phyloP scores from a whole-genome alignment of 441 rosid genomes.

The Syzygium malaccense region DNA sequence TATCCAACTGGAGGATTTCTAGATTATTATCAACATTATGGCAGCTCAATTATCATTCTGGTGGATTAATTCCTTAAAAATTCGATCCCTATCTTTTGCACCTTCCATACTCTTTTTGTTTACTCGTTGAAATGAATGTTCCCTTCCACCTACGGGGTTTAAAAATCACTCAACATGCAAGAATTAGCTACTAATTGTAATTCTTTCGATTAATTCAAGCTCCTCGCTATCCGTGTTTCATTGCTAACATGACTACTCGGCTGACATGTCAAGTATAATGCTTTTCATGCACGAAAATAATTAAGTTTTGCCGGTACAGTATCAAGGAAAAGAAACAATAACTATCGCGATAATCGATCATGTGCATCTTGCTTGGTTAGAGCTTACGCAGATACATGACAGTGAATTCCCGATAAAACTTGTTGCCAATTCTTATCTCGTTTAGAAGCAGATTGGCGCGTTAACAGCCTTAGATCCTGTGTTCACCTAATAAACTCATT shows the following conservation, averaged over 20 bases:
- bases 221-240: not conserved
- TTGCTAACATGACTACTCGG: not conserved
- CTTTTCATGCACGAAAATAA: not conserved
- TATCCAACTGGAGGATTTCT: not conserved
- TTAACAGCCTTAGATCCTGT: not conserved
- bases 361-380: not conserved
- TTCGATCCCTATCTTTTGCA: no score
- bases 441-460: not conserved
- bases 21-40: not conserved
- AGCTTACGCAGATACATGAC: not conserved
- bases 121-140: no score
- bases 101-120: no score
- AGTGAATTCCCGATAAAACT: not conserved
- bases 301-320: not conserved
- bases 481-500: not conserved
- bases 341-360: not conserved
- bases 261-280: not conserved
- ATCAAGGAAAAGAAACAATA: not conserved
- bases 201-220: not conserved
- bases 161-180: not conserved
- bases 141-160: no score
- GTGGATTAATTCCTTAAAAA: not conserved
- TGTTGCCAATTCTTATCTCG: not conserved
- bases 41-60: not conserved
- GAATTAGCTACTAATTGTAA: not conserved